A percentile compares a stretch with the other conserved stretches of the same genome.
phyloP scores from a whole-genome alignment of 192 early-diverging fungal genomes.

The Oehlia diaphana region DNA sequence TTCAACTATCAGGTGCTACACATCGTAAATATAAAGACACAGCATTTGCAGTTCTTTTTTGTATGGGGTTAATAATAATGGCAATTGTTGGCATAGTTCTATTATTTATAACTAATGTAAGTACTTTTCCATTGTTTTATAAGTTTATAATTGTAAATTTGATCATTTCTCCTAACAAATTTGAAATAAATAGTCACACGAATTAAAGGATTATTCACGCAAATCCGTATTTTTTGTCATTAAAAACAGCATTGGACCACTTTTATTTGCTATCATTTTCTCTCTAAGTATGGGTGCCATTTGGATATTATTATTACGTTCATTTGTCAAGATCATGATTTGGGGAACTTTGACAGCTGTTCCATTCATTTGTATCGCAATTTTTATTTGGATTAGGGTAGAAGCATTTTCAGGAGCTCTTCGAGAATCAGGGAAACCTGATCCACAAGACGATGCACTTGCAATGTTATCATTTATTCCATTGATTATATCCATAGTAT shows the following conservation, averaged over 20 bases:
- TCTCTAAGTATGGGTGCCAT: constrained; percentile 31
- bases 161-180: background rate
- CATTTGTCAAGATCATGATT: constrained; percentile 47
- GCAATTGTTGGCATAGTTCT: constrained; percentile 45
- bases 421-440: constrained; percentile 32
- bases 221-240: constrained; percentile 17
- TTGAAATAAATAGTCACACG: background rate
- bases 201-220: background rate
- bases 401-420: constrained; percentile 46
- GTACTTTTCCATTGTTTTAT: constrained; percentile 8
- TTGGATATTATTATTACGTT: constrained; percentile 42
- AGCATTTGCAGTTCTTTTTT: constrained; percentile 46
- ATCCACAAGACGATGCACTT: constrained; percentile 47
- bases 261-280: constrained; percentile 37
- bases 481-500: constrained; percentile 41
- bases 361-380: constrained; percentile 39
- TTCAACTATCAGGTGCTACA: background rate
- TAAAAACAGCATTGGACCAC: constrained; percentile 26
- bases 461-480: constrained; percentile 54
- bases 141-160: background rate
- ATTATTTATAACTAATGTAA: constrained; percentile 56
- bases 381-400: constrained; percentile 55
- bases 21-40: constrained; percentile 52
- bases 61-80: constrained; percentile 35
- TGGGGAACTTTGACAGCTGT: constrained; percentile 52